phyloP scores from a whole-genome alignment of 306 rosid species.

The Rubus parviflorus region DNA sequence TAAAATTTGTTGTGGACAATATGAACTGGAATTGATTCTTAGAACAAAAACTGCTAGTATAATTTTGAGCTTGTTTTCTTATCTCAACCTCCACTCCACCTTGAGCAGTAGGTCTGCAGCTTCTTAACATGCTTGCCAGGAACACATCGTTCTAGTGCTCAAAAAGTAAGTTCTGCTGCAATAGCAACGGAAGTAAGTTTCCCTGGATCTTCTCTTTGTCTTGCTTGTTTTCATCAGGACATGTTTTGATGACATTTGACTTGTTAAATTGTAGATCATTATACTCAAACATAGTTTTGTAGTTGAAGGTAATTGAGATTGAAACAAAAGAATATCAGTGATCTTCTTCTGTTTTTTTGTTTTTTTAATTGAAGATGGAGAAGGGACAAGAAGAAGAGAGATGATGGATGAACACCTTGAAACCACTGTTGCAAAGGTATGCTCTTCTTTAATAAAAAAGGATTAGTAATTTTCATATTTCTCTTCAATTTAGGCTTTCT shows the following conservation, averaged over 20 bases:
- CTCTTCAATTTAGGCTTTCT: background rate
- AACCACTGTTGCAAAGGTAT: background rate
- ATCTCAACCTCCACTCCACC: background rate
- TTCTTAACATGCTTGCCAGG: slow-evolving; percentile 3
- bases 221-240: slow-evolving; percentile 9
- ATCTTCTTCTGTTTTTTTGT: background rate
- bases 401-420: background rate
- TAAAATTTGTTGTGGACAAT: slow-evolving; percentile 17
- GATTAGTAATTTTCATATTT: background rate
- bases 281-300: background rate
- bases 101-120: slow-evolving; percentile 11
- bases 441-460: background rate
- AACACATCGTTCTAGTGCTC: slow-evolving; percentile 1
- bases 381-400: background rate
- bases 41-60: background rate
- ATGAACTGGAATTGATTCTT: slow-evolving; percentile 18
- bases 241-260: background rate
- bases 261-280: background rate
- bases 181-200: slow-evolving; percentile 17
- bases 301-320: background rate
- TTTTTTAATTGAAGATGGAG: background rate
- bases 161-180: background rate
- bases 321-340: background rate
- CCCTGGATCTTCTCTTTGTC: background rate
- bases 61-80: background rate